Evolutionary conservation across 805 yeast species (phyloP).

Genomic region (Kodamaea fukazawae): DNA sequence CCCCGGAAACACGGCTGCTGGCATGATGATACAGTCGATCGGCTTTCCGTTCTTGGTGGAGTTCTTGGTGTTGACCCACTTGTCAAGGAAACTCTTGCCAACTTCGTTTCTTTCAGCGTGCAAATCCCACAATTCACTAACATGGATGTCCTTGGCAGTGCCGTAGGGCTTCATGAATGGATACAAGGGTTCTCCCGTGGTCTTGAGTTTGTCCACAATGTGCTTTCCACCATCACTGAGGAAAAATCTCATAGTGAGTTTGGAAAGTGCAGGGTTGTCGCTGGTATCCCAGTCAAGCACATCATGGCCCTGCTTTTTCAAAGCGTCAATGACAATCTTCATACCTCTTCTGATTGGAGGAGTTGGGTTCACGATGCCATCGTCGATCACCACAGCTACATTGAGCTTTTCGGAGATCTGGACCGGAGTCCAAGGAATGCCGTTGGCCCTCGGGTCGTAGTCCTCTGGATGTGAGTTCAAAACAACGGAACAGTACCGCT

Average conservation of each 20-base stretch:
- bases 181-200: conserved; percentile 46
- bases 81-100: conserved; percentile 33
- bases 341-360: conserved; percentile 55
- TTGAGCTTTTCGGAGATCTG: conserved; percentile 36
- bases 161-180: conserved; percentile 42
- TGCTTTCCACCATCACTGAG: conserved; percentile 46
- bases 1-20: conserved; percentile 48
- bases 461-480: conserved; percentile 43
- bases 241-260: conserved; percentile 35
- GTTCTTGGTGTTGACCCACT: conserved; percentile 35
- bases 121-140: conserved; percentile 39
- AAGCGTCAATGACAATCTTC: conserved; percentile 27
- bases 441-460: conserved; percentile 48
- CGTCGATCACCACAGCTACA: conserved; percentile 44
- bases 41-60: conserved; percentile 39
- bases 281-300: conserved; percentile 48
- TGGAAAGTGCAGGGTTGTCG: conserved; percentile 31
- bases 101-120: conserved; percentile 35
- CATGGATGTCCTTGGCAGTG: conserved; percentile 31
- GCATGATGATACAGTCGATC: conserved; percentile 49
- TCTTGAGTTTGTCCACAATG: conserved; percentile 28
- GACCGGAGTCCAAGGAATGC: conserved; percentile 47
- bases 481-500: conserved; percentile 36
- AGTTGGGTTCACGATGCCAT: conserved; percentile 48
- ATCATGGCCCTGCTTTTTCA: conserved; percentile 47